Percentiles rank a stretch among this genome's conserved stretches.
These are phyloP conservation scores for Paramecium pentaurelia DNA, from an alignment of 73 alveolate genomes.

Conservation along the genomic window DNA sequence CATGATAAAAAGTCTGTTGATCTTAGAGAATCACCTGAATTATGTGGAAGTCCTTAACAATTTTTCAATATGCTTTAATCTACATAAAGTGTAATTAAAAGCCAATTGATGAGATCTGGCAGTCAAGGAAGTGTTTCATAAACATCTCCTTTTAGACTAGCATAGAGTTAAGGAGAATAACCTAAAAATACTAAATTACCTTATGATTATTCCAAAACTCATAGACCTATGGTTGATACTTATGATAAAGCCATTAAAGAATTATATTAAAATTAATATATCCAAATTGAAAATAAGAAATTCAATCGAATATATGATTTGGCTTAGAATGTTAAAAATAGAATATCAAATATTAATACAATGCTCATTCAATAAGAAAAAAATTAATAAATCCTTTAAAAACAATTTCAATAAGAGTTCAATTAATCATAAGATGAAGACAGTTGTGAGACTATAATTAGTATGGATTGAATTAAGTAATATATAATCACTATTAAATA, in stretches of 20 bases:
- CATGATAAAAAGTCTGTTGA: not conserved
- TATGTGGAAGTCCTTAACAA: not conserved
- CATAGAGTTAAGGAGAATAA: not conserved
- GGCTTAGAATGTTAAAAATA: not conserved
- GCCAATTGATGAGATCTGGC: not conserved
- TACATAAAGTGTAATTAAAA: not conserved
- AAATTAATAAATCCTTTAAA: not conserved
- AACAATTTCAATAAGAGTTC: not conserved
- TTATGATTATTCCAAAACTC: not conserved
- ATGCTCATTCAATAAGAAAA: not conserved
- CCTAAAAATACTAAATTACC: not conserved
- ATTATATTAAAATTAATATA: not conserved
- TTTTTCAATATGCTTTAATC: not conserved
- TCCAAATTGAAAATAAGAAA: not conserved
- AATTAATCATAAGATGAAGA: not conserved
- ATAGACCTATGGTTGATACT: constrained; percentile 19
- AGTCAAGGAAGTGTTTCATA: constrained; percentile 2
- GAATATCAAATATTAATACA: not conserved
- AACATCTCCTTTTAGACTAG: not conserved
- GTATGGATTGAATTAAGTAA: not conserved
- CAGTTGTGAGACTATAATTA: not conserved
- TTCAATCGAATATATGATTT: not conserved
- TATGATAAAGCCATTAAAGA: not conserved
- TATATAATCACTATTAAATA: not conserved
- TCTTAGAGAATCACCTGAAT: not conserved